These are phyloP conservation scores for Stephania yunnanensis DNA, from an alignment of 164 flowering plant species.

Conservation along the genomic window DNA sequence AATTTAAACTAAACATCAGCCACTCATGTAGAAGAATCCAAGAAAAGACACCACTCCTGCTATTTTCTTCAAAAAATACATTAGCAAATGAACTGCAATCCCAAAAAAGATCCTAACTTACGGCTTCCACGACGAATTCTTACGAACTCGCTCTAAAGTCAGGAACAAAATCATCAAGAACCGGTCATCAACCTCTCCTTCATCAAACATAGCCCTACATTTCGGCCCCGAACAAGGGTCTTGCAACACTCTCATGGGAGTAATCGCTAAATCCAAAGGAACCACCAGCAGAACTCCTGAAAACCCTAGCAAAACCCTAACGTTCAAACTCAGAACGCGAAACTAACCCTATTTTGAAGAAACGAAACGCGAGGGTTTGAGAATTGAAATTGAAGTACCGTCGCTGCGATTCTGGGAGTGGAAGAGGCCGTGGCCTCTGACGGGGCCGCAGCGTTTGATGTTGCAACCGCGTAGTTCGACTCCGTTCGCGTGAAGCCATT, in stretches of 20 bases:
- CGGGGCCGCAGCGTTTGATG: slow-evolving; percentile 61
- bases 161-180: slow-evolving; percentile 76
- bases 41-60: not conserved
- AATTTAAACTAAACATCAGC: not conserved
- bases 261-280: slow-evolving; percentile 83
- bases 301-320: not conserved
- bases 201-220: slow-evolving; percentile 82
- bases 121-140: slow-evolving; percentile 95
- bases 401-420: slow-evolving; percentile 30
- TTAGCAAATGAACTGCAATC: not conserved
- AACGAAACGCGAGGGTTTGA: too few relatives aligned
- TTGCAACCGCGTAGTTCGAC: slow-evolving; percentile 72
- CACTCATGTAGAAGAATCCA: not conserved
- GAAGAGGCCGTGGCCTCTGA: slow-evolving; percentile 75
- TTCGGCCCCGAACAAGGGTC: slow-evolving; percentile 75
- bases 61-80: too few relatives aligned
- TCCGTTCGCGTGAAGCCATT: slow-evolving; percentile 78
- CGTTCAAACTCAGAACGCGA: too few relatives aligned
- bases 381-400: not conserved
- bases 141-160: slow-evolving; percentile 74
- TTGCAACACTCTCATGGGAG: slow-evolving; percentile 93
- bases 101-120: slow-evolving; percentile 27
- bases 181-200: slow-evolving; percentile 93
- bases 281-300: slow-evolving; percentile 74
- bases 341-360: too few relatives aligned